Base-by-base conservation (phyloP, 306 rosid genomes). In the Rubus parviflorus region DNA sequence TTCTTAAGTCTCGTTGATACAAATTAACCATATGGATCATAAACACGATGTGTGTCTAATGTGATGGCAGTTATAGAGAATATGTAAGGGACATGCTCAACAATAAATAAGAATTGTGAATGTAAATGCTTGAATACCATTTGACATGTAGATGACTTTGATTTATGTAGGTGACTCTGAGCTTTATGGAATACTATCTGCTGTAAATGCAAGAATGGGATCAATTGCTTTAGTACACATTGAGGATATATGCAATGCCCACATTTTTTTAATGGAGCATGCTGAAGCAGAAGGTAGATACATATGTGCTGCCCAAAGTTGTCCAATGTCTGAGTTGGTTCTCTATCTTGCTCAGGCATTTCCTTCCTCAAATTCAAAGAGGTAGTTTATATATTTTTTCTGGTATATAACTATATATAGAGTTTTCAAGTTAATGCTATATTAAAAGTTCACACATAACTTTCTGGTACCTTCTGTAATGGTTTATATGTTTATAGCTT, bases 231-330 rank as follows among this genome's bases (percentile, higher is more conserved):
- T 90, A 23, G 90, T 86, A 62, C 98, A 94, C 79, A 85, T 86
- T 30, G 94, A 90, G 72, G 98, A 92, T 81, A 83, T 90, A 76
- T 90, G 98, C 85, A 79, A 74, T 47, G 97, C 95, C 52, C 97
- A 94, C 79, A 63, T 92, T n/a, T 89, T 92, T 74, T 80, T 94
- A 35, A 92, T 94, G 97, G 87, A 90, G 75, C 82, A 94, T 65
- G 49, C 81, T 15, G 80, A 83, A 57, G 93, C 95, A 38, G 76
- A 89, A 82, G 97, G 97, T 0, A 38, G 80, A 57, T 94, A 86
- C 81, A 83, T 92, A 40, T 92, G 97, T 68, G 85, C 83, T 58
- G 86, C 77, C 47, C 87, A 82, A 71, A 89, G 88, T 66, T 84
- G 82, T 72, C 40, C 80, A 20, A 48, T 88, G 68, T 76, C 91